A percentile compares a stretch with the other conserved stretches of the same genome.
Conservation (phyloP, 306 rosid genomes). For the Quillaja saponaria region DNA sequence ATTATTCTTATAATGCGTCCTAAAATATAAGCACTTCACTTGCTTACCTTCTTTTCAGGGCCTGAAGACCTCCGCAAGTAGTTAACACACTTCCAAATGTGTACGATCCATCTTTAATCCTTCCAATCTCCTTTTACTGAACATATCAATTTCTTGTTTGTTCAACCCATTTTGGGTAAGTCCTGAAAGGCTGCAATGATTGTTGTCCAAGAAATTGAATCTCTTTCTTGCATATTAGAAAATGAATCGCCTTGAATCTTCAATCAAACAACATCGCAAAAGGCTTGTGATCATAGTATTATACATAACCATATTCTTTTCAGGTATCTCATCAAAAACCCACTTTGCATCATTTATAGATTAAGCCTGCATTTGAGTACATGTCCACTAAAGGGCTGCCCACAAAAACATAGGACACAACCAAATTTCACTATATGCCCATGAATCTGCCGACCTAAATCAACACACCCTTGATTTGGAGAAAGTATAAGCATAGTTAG, state of each 20-base stretch:
- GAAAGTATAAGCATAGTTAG: slow-evolving; percentile 71
- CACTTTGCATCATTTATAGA: slow-evolving; percentile 57
- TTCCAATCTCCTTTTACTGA: slow-evolving; percentile 63
- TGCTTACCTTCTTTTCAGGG: slow-evolving; percentile 75
- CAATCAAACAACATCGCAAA: slow-evolving; percentile 58
- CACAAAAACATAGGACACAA: slow-evolving; percentile 58
- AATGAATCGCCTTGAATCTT: slow-evolving; percentile 56
- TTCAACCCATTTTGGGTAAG: slow-evolving; percentile 63
- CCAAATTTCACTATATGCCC: slow-evolving; percentile 78
- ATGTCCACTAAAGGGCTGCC: slow-evolving; percentile 86
- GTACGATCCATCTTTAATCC: slow-evolving; percentile 66
- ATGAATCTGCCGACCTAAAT: slow-evolving; percentile 75
- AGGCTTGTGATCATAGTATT: slow-evolving; percentile 74
- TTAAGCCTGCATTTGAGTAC: slow-evolving; percentile 64
- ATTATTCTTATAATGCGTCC: slow-evolving; percentile 66
- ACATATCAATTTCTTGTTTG: slow-evolving; percentile 51
- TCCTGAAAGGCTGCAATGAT: slow-evolving; percentile 85
- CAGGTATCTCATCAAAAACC: slow-evolving; percentile 57
- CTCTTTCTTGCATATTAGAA: slow-evolving; percentile 60
- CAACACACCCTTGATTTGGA: slow-evolving; percentile 47
- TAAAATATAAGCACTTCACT: slow-evolving; percentile 71
- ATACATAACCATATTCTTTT: slow-evolving; percentile 70
- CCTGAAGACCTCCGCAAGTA: slow-evolving; percentile 75
- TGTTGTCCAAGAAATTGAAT: slow-evolving; percentile 82
- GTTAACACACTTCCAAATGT: slow-evolving; percentile 87